phyloP scores from a whole-genome alignment of 768 basidiomycete species.

The Cantharellus anzutake region DNA sequence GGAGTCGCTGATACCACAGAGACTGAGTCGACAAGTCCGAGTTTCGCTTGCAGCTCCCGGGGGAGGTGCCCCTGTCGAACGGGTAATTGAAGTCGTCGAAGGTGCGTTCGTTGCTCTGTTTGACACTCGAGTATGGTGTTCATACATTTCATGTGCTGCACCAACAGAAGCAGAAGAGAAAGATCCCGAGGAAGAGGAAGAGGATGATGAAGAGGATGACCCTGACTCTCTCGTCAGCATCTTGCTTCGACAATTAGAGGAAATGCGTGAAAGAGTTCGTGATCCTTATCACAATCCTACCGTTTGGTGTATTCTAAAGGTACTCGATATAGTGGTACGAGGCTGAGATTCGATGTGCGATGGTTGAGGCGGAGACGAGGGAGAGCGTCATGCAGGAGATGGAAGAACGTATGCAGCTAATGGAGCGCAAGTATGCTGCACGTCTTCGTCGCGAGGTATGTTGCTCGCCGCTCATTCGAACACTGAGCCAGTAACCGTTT shows the following conservation, averaged over 20 bases:
- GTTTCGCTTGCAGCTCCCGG: constrained; percentile 39
- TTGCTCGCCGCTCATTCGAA: not conserved
- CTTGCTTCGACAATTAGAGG: constrained; percentile 79
- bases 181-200: constrained; percentile 21
- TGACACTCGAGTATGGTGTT: not conserved
- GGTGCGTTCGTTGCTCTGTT: constrained; percentile 25
- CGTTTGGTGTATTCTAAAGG: no score
- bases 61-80: constrained; percentile 36
- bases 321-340: no score
- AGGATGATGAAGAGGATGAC: constrained; percentile 22
- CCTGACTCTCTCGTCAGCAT: constrained; percentile 69
- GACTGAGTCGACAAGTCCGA: constrained; percentile 39
- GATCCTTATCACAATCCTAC: no score
- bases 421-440: constrained; percentile 62
- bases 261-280: constrained; percentile 53
- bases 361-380: constrained; percentile 75
- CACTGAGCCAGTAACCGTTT: not conserved
- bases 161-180: constrained; percentile 24
- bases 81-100: constrained; percentile 70
- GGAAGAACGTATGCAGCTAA: constrained; percentile 67
- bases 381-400: constrained; percentile 87
- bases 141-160: constrained; percentile 8
- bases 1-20: not conserved
- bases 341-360: constrained; percentile 67
- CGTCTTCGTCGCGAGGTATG: constrained; percentile 63